Evolutionary conservation across 2,329 filamentous ascomycete genomes (phyloP), one percentile per base, ranked within the genome.

Genomic region (Orbilia quercus): DNA sequence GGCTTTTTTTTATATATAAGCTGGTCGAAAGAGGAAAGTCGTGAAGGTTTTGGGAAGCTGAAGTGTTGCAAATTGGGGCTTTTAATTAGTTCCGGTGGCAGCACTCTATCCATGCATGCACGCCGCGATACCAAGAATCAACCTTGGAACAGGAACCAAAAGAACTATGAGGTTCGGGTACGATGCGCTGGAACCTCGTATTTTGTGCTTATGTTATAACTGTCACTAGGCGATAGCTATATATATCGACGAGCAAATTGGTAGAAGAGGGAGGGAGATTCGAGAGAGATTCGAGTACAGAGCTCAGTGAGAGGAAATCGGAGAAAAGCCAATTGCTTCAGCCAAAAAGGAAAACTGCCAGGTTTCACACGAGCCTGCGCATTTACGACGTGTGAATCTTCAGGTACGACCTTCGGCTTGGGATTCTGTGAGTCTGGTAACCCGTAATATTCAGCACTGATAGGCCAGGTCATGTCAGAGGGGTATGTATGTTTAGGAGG

Each of bases 11-110:
- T 57, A 44, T 67, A 67, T 67, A 59, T 67, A 25, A 44, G 34
- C 9, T 28, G 38, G 23, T 50, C 67, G 22, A 72, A 72, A 72
- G 50, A 65, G 67, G 67, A 34, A 72, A 72, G 67, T 72, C 67
- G 51, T 60, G 60, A 64, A 64, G 57, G 16, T 62, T 72, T 72
- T 55, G 57, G 67, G 67, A 64, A 72, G 59, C 54, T 58, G 67
- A 59, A 22, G 58, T 64, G 59, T 72, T 72, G 67, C 59, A 72
- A 59, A 64, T 72, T 63, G 58, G 34, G 57, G n/a, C n/a, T 62
- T 67, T 70, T 55, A 70, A 72, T 71, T 71, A 63, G 58, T 59
- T 65, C 53, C 58, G 53, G 62, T 70, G 57, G 58, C 58, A 58
- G 58, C 44, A 47, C 34, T 6, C 45, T 44, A 67, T 53, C 63